Evolutionary conservation across 2,329 filamentous ascomycete genomes (phyloP).

Genomic region (Leptographium wingfieldii): DNA sequence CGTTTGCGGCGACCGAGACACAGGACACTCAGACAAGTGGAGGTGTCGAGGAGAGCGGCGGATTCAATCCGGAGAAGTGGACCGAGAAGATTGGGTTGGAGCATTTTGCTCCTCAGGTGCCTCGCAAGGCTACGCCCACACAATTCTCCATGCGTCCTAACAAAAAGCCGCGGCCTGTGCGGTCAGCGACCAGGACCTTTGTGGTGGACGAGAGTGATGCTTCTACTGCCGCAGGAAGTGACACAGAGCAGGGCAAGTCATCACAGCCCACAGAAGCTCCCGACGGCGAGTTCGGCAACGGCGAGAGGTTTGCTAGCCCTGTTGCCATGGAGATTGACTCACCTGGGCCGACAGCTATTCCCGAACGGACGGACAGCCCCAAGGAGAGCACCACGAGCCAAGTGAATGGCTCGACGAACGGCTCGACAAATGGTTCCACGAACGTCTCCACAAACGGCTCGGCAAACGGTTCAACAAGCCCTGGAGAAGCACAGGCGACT

Average conservation of each 20-base stretch:
- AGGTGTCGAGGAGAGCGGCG: slow-evolving; percentile 15
- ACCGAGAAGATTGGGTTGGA: slow-evolving; percentile 39
- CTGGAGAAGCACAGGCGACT: slow-evolving; percentile 13
- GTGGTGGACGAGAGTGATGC: slow-evolving; percentile 20
- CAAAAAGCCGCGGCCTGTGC: slow-evolving; percentile 47
- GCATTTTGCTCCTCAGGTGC: slow-evolving; percentile 32
- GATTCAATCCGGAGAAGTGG: slow-evolving; percentile 43
- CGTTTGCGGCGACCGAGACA: slow-evolving; percentile 11
- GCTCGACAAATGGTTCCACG: slow-evolving; percentile 8
- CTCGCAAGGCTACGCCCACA: slow-evolving; percentile 31
- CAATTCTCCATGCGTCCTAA: slow-evolving; percentile 25
- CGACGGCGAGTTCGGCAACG: slow-evolving; percentile 1
- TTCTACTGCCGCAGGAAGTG: not conserved
- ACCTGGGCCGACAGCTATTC: slow-evolving; percentile 23
- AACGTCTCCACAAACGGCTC: not conserved
- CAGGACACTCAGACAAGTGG: not conserved
- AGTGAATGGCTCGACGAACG: slow-evolving; percentile 7
- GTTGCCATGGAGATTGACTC: slow-evolving; percentile 56
- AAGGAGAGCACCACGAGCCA: not conserved
- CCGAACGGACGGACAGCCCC: slow-evolving; percentile 3
- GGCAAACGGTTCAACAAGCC: slow-evolving; percentile 7
- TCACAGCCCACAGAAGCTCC: slow-evolving; percentile 1
- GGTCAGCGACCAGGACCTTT: slow-evolving; percentile 15
- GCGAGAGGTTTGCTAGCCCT: slow-evolving; percentile 27
- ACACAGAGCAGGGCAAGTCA: not conserved